Evolutionary conservation across 768 basidiomycete genomes (phyloP), one percentile per base, ranked within the genome.

Genomic region (Suillus placidus): DNA sequence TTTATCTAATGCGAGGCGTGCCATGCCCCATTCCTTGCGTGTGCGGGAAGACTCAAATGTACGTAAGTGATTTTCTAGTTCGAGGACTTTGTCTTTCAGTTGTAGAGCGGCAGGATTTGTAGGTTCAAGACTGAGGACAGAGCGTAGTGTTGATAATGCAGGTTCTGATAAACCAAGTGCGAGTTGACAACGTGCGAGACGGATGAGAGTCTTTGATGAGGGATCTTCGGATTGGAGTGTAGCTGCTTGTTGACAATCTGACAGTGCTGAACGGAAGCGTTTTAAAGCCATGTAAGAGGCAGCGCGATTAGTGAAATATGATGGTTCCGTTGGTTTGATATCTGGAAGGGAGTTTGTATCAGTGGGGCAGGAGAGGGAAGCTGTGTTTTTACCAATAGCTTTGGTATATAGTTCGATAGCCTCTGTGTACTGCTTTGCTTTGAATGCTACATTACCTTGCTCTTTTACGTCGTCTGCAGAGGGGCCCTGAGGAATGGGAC

Each of bases 201-300:
- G 90, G 42, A 93, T 80, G 57, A 95, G 84, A 12, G 93, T 94
- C 75, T 95, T 95, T 1, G 87, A 68, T 6, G 89, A 86, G 8
- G 91, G 90, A 14, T 79, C 71, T 9, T 79, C 73, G 9, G 87
- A 76, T 77, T 94, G 92, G 6, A 94, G 80, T 0, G 85, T 76
- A 0, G 85, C 82, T 5, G 93, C 94, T 42, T 81, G 81, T 74
- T 93, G 93, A 71, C 93, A 95, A 72, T 96, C 94, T 43, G 83
- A 83, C 20, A 95, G 81, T 0, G 94, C 94, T 0, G 80, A 78
- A 38, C 87, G 82, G 82, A 90, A 95, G 40, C 86, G 86, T 73
- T 94, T 94, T 60, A 92, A 73, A 0, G 88, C 86, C 86, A 96
- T 95, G 73, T 89, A 86, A 2, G 93, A 89, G 0, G 94, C 94